phyloP scores from a whole-genome alignment of 345 rosid species.

The Citrus medica region DNA sequence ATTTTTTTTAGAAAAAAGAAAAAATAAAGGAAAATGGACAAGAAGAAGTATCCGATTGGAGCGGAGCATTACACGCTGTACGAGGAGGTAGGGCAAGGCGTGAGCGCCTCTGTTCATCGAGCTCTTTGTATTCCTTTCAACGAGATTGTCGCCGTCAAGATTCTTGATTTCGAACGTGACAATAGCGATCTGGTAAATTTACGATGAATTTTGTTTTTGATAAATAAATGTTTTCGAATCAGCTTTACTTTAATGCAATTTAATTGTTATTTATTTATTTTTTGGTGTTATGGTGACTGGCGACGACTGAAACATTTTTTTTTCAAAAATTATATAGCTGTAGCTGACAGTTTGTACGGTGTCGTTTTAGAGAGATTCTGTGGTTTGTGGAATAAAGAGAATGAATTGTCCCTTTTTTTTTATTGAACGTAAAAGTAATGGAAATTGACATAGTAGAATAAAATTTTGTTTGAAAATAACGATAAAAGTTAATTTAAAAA shows the following conservation, averaged over 20 bases:
- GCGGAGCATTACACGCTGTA: conserved; percentile 61
- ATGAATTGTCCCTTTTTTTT: no score
- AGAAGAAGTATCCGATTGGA: conserved; percentile 91
- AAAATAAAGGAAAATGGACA: conserved; percentile 36
- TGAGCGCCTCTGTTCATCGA: conserved; percentile 85
- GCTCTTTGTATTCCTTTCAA: conserved; percentile 68
- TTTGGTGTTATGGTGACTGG: no score
- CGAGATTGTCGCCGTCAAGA: conserved; percentile 88
- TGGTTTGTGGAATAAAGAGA: neutral
- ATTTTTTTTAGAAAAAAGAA: no score
- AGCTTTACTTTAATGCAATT: neutral
- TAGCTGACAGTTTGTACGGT: neutral
- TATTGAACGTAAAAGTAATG: no score
- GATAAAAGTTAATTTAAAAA: no score
- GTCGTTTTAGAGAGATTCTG: neutral
- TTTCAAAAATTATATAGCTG: neutral
- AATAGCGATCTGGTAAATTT: conserved; percentile 76
- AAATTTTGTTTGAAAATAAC: no score
- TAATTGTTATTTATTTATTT: no score
- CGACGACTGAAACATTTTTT: no score
- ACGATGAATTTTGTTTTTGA: neutral
- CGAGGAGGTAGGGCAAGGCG: conserved; percentile 91
- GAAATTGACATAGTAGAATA: no score
- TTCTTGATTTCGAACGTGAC: conserved; percentile 94
- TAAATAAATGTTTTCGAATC: neutral